These are phyloP conservation scores for Eutrema japonicum DNA, from an alignment of 345 rosid genomes.

Conservation along the genomic window DNA sequence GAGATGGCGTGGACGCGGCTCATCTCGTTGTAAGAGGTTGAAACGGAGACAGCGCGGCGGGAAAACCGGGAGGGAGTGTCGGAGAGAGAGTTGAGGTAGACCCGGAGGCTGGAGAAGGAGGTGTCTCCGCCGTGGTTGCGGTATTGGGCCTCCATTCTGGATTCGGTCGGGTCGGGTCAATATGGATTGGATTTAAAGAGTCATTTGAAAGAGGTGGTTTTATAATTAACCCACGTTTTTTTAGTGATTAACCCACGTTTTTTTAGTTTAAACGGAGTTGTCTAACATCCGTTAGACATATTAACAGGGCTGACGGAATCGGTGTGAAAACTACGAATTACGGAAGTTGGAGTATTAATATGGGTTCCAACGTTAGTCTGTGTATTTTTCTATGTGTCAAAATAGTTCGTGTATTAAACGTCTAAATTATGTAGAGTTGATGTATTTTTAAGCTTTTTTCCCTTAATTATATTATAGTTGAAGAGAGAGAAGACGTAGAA, in stretches of 20 bases:
- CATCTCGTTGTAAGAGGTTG: conserved; percentile 78
- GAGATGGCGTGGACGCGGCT: conserved; percentile 64
- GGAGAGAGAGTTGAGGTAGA: conserved; percentile 68
- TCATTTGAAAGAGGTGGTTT: conserved; percentile 20
- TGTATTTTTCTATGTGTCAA: no score
- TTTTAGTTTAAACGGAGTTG: no score
- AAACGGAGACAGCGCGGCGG: conserved; percentile 71
- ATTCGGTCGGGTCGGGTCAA: conserved; percentile 13
- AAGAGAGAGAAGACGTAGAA: conserved; percentile 44
- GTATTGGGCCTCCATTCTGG: conserved; percentile 38
- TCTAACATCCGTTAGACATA: no score
- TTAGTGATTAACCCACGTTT: no score
- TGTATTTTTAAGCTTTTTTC: no score
- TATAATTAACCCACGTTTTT: conserved; percentile 8
- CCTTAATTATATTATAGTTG: conserved; percentile 35
- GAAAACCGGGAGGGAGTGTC: conserved; percentile 68
- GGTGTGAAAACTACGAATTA: no score
- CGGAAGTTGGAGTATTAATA: no score
- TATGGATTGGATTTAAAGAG: conserved; percentile 3
- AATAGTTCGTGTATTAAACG: no score
- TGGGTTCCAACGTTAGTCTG: no score
- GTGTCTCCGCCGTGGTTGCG: conserved; percentile 40
- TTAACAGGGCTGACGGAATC: no score
- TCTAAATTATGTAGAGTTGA: no score
- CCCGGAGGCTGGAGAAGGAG: conserved; percentile 63